Conservation (phyloP, 352 stramenopile genomes). For the Phytophthora capsici region DNA sequence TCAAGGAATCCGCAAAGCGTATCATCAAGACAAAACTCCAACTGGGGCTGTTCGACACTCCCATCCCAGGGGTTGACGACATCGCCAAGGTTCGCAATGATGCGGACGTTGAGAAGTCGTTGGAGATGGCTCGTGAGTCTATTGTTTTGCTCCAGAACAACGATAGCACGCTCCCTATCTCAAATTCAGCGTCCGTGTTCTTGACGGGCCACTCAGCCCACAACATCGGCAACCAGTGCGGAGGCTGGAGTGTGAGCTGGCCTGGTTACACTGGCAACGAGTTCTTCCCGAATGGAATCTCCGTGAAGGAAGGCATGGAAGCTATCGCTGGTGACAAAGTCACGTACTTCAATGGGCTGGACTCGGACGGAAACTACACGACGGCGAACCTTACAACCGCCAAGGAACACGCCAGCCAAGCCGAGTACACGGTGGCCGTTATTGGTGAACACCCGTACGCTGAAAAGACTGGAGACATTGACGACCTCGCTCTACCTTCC, state of each 20-base stretch:
- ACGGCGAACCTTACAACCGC: background rate
- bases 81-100: constrained; percentile 46
- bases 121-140: constrained; percentile 73
- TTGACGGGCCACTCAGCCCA: constrained; percentile 37
- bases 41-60: constrained; percentile 63
- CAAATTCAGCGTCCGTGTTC: constrained; percentile 27
- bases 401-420: background rate
- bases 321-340: background rate
- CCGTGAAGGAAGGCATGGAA: background rate
- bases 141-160: constrained; percentile 87
- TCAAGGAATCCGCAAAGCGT: constrained; percentile 59
- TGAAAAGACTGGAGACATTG: too few relatives aligned
- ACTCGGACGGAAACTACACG: background rate
- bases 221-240: constrained; percentile 43
- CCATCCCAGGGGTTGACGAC: constrained; percentile 51
- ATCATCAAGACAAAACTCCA: constrained; percentile 74
- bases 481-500: too few relatives aligned
- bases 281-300: background rate
- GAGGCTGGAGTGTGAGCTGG: constrained; percentile 56
- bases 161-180: constrained; percentile 53
- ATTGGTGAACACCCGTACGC: background rate
- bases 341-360: background rate
- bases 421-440: background rate
- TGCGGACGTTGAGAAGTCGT: constrained; percentile 48
- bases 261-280: constrained; percentile 42